Conservation (phyloP, 2,329 filamentous ascomycete species). For the Colletotrichum sp. region DNA sequence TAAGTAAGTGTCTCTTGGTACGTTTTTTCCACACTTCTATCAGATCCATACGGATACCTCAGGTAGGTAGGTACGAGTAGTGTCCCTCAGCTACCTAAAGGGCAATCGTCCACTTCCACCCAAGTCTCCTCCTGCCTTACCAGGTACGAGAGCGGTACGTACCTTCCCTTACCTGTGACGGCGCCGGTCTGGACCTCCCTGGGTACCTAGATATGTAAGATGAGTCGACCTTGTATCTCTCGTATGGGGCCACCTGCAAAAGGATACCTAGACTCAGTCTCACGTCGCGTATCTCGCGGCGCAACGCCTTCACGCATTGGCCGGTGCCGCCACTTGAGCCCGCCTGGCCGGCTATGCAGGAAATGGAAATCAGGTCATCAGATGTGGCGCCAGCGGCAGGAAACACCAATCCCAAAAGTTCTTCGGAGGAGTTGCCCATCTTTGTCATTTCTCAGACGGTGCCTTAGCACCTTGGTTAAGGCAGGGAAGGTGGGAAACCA, state of each 20-base stretch:
- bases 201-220: not conserved
- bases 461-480: not conserved
- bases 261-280: not conserved
- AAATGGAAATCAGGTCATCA: constrained; percentile 13
- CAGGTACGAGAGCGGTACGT: not conserved
- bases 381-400: constrained; percentile 7
- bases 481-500: not conserved
- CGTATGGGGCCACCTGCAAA: not conserved
- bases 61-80: too few species aligned
- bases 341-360: not conserved
- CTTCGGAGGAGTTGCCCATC: not conserved
- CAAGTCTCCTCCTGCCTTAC: not conserved
- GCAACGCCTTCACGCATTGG: not conserved
- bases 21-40: not conserved
- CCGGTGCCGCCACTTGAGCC: not conserved
- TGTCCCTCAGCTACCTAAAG: not conserved
- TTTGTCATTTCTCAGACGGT: not conserved
- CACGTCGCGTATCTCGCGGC: not conserved
- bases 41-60: too few species aligned
- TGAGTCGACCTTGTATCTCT: not conserved
- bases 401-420: constrained; percentile 3
- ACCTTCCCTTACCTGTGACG: not conserved
- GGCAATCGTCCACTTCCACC: not conserved
- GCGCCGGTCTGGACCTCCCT: not conserved
- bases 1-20: not conserved